Percentiles rank a stretch among this genome's conserved stretches.
These are phyloP conservation scores for Rhizopogon salebrosus DNA, from an alignment of 768 basidiomycete species.

Conservation along the genomic window DNA sequence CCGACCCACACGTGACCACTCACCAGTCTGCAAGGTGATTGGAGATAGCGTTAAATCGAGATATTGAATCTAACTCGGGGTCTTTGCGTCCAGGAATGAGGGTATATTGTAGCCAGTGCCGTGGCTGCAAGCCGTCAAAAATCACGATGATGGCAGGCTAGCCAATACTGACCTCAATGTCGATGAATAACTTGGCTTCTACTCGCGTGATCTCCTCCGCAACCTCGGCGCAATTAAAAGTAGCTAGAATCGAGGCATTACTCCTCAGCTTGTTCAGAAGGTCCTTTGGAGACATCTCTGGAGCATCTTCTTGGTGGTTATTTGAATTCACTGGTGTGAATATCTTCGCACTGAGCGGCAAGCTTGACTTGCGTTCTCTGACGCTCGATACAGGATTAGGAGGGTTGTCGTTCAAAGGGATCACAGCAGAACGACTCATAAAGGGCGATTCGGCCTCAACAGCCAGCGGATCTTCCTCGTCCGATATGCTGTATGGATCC, in stretches of 20 bases:
- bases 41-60: conserved; percentile 67
- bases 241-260: conserved; percentile 52
- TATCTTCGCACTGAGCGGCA: conserved; percentile 49
- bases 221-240: conserved; percentile 57
- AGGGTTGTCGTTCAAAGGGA: conserved; percentile 14
- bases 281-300: conserved; percentile 46
- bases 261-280: conserved; percentile 59
- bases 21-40: conserved; percentile 86
- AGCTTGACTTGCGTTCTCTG: conserved; percentile 66
- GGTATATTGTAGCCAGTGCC: conserved; percentile 82
- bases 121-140: conserved; percentile 48
- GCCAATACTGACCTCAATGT: conserved; percentile 58
- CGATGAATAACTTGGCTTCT: conserved; percentile 63
- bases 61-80: conserved; percentile 62
- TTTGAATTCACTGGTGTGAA: conserved; percentile 30
- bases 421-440: conserved; percentile 17
- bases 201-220: conserved; percentile 84
- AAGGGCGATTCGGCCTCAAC: conserved; percentile 30
- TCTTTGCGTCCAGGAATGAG: conserved; percentile 65
- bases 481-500: conserved; percentile 48
- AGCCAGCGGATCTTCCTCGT: conserved; percentile 37
- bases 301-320: conserved; percentile 21
- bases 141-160: not conserved
- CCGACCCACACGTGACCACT: conserved; percentile 14
- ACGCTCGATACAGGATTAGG: conserved; percentile 21